phyloP scores from a whole-genome alignment of 2,329 filamentous ascomycete genomes.

The Aspergillus sergii region DNA sequence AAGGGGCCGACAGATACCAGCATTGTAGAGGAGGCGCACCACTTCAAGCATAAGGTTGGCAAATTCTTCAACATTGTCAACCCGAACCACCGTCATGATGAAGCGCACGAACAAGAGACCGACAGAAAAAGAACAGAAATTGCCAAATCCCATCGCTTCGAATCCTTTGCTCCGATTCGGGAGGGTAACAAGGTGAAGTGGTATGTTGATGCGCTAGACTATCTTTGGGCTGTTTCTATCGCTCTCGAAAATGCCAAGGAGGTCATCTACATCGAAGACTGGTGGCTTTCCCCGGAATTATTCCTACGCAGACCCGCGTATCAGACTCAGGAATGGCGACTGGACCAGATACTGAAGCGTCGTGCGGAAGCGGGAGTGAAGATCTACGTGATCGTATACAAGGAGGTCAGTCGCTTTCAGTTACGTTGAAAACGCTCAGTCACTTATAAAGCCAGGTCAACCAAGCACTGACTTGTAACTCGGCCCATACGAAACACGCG shows the following conservation, averaged over 20 bases:
- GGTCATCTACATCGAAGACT: conserved; percentile 93
- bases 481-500: conserved; percentile 86
- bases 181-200: conserved; percentile 89
- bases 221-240: conserved; percentile 90
- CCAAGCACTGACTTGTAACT: conserved; percentile 86
- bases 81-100: conserved; percentile 86
- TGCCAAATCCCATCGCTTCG: conserved; percentile 74
- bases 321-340: conserved; percentile 78
- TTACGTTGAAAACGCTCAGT: neutral
- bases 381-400: conserved; percentile 91
- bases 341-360: conserved; percentile 85
- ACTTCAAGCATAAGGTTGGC: conserved; percentile 64
- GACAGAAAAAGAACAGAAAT: conserved; percentile 78
- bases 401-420: conserved; percentile 58
- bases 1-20: conserved; percentile 31
- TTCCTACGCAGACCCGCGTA: conserved; percentile 81
- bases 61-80: conserved; percentile 75
- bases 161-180: conserved; percentile 87
- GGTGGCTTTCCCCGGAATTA: conserved; percentile 94
- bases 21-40: conserved; percentile 55
- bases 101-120: conserved; percentile 82
- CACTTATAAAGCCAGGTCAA: conserved; percentile 52
- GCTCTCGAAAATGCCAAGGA: conserved; percentile 90
- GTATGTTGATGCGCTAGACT: conserved; percentile 95
- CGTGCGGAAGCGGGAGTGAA: conserved; percentile 91